Base-by-base conservation (phyloP, 192 early-diverging fungal species). In the Umbelopsis sp. region DNA sequence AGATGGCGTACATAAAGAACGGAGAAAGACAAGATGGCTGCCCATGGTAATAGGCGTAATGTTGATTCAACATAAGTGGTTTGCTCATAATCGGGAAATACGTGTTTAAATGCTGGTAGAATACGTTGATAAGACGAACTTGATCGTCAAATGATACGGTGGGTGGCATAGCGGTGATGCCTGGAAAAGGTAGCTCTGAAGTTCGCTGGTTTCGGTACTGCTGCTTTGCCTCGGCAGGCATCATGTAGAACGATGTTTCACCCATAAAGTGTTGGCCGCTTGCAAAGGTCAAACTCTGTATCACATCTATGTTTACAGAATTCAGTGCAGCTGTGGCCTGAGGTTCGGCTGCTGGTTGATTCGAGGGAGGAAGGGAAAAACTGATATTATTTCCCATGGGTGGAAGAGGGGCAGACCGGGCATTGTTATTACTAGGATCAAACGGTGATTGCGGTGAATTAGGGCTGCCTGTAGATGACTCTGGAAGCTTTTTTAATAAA, bases 31-130 rank as follows among this genome's bases (percentile, higher is more conserved):
- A 68, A 16, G 59, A 38, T 21, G 71, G 65, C 10, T 69, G 29
- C 11, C 45, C 24, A 14, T 22, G 22, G n/a, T 44, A 25, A 41
- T 29, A 59, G 11, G 26, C 36, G 44, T 67, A 24, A 10, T 76
- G 71, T 11, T 76, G 74, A 1, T 22, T 34, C 31, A 49, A 67
- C 50, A 81, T 65, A 29, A 72, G 31, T 14, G n/a, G 44, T 29
- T 77, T 77, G 51, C 51, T 70, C 9, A 80, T 52, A 9, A 82
- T 76, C 3, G 81, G 81, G 26, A 72, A 72, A 38, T 73, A 77
- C 9, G 72, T 54, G 66, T 82, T 77, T 36, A 80, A 43, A 69
- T 80, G 59, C 0, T 44, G 53, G 49, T 75, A 77, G 72, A 77
- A 82, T 6, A 82, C 31, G 25, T 82, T 45, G 49, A 80, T 72